Evolutionary conservation across 305 asterid genomes (phyloP), one percentile per base, ranked within the genome.

Genomic region (Fraxinus baroniana): DNA sequence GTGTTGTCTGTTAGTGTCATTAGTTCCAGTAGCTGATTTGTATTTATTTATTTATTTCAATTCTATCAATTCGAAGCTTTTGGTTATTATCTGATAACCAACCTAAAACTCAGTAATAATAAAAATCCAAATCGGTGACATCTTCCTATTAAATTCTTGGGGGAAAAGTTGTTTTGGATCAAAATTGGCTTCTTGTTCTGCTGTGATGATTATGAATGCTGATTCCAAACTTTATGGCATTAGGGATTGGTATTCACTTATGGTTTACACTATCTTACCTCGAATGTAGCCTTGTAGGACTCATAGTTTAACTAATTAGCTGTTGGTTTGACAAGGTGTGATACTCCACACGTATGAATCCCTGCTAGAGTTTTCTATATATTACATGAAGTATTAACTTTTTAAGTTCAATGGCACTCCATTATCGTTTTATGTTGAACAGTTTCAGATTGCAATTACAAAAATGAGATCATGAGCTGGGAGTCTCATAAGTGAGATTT

Each of bases 1-100:
- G 30, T 78, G 17, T 8, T 77, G 4, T 80, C 82, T 52, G 10
- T 57, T 71, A 6, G 49, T 35, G n/a, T 76, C 80, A 39, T 84
- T 74, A 74, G 41, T 79, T 22, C 71, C 79, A 33, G 79, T 35
- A 10, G 52, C 78, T 33, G n/a, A 22, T 60, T 76, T 62, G 71
- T 66, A 71, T 83, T 39, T 41, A 2, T 41, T 41, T 76, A 0
- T 41, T 28, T n/a, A 5, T 35, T 8, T 74, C 70, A 36, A 74
- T 17, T 77, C 80, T 74, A 4, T 62, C 39, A 64, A 13, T 72
- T 55, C 22, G 79, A 44, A n/a, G 79, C 22, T 78, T 81, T 64
- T 83, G 78, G 26, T 78, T 70, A 37, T 7, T 28, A 55, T 82
- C 60, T 55, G 68, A 46, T 49, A 4, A 20, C 41, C 20, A 74